These are phyloP conservation scores for Podila minutissima DNA, from an alignment of 192 early-diverging fungal genomes.

Conservation along the genomic window DNA sequence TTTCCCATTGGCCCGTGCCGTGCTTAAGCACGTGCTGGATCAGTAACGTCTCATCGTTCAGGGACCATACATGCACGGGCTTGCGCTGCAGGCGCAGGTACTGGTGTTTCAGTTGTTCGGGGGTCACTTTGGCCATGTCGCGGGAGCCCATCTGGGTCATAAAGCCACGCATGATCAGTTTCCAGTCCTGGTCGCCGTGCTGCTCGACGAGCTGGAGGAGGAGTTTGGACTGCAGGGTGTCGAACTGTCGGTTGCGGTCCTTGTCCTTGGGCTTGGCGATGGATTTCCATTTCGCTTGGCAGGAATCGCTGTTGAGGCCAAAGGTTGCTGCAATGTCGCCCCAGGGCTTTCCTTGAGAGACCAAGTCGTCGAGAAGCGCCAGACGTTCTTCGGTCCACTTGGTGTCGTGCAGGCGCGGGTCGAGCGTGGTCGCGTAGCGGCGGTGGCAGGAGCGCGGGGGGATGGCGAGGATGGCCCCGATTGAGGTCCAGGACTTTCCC, in stretches of 20 bases:
- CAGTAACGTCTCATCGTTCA: slow-evolving; percentile 31
- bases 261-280: slow-evolving; percentile 11
- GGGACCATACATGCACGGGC: slow-evolving; percentile 7
- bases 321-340: slow-evolving; percentile 11
- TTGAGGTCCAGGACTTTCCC: slow-evolving; percentile 20
- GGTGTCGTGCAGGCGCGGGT: slow-evolving; percentile 8
- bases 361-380: slow-evolving; percentile 4
- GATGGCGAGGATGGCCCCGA: slow-evolving; percentile 20
- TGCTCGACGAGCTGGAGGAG: slow-evolving; percentile 25
- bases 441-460: slow-evolving; percentile 35
- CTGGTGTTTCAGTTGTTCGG: slow-evolving; percentile 33
- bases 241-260: slow-evolving; percentile 29
- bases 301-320: not conserved
- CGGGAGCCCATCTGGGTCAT: slow-evolving; percentile 39
- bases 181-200: slow-evolving; percentile 44
- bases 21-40: slow-evolving; percentile 48
- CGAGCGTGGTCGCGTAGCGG: slow-evolving; percentile 8
- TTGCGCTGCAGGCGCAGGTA: slow-evolving; percentile 20
- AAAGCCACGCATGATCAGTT: slow-evolving; percentile 25
- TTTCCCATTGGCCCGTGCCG: slow-evolving; percentile 20
- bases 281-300: slow-evolving; percentile 33
- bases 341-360: slow-evolving; percentile 30
- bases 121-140: slow-evolving; percentile 44
- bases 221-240: slow-evolving; percentile 32
- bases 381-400: slow-evolving; percentile 11